Evolutionary conservation across 2,329 filamentous ascomycete species (phyloP).

Genomic region (Arthrobotrys entomopaga): DNA sequence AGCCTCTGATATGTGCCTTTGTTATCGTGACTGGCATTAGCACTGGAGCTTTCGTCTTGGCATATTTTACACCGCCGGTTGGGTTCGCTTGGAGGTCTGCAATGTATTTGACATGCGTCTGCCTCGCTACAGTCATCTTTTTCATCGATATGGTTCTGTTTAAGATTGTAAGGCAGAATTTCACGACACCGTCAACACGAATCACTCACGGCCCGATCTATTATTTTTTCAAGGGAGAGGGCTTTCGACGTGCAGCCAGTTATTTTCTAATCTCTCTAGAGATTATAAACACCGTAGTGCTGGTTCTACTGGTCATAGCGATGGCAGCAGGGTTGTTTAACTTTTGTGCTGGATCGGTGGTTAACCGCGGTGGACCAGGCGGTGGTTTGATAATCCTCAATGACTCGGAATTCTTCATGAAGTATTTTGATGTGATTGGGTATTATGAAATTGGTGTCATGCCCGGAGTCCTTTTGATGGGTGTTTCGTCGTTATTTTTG

Average conservation of each 20-base stretch:
- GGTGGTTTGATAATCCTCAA: slow-evolving; percentile 64
- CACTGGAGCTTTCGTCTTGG: slow-evolving; percentile 63
- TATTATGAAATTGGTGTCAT: slow-evolving; percentile 57
- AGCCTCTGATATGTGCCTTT: slow-evolving; percentile 62
- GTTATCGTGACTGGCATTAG: slow-evolving; percentile 62
- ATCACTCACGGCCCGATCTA: slow-evolving; percentile 31
- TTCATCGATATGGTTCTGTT: slow-evolving; percentile 61
- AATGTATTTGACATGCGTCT: slow-evolving; percentile 63
- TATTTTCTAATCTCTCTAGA: slow-evolving; percentile 59
- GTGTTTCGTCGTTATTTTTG: slow-evolving; percentile 34
- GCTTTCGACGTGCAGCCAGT: slow-evolving; percentile 25
- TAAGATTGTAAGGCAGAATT: slow-evolving; percentile 43
- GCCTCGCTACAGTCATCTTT: slow-evolving; percentile 60
- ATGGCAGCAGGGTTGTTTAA: slow-evolving; percentile 64
- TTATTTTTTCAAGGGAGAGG: slow-evolving; percentile 32
- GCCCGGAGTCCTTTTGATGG: slow-evolving; percentile 50
- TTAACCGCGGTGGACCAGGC: slow-evolving; percentile 59
- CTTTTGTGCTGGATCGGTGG: slow-evolving; percentile 63
- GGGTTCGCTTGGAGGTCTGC: slow-evolving; percentile 64
- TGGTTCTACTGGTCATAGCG: slow-evolving; percentile 62
- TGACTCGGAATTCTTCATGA: slow-evolving; percentile 59
- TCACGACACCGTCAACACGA: slow-evolving; percentile 22
- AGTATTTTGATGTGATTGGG: slow-evolving; percentile 55
- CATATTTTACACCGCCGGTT: slow-evolving; percentile 65
- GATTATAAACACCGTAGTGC: slow-evolving; percentile 61